Percentiles rank a stretch among this genome's conserved stretches.
phyloP scores from a whole-genome alignment of 2,329 filamentous ascomycete species.

The Aspergillus sp. region DNA sequence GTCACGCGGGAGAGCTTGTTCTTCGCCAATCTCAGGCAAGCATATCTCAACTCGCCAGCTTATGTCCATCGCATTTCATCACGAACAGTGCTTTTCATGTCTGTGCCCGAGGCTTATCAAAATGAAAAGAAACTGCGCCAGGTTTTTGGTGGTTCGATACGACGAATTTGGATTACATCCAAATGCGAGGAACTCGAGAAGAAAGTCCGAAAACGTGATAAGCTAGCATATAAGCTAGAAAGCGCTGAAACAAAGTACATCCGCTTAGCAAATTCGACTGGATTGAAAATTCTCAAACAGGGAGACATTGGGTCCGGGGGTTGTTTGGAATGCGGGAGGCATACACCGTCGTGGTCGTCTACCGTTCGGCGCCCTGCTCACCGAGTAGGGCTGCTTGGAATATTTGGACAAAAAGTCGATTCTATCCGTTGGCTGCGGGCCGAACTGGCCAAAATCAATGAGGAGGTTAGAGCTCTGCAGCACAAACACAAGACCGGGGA shows the following conservation, averaged over 20 bases:
- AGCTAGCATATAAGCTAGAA: slow-evolving; percentile 71
- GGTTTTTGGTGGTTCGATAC: slow-evolving; percentile 75
- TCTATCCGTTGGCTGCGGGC: slow-evolving; percentile 79
- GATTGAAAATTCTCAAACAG: slow-evolving; percentile 51
- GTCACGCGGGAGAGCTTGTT: slow-evolving; percentile 82
- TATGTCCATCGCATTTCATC: slow-evolving; percentile 82
- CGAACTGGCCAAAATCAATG: slow-evolving; percentile 64
- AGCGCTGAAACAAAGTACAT: slow-evolving; percentile 81
- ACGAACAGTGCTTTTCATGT: slow-evolving; percentile 79
- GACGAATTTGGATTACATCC: slow-evolving; percentile 73
- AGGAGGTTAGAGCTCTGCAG: slow-evolving; percentile 62
- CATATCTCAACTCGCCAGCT: slow-evolving; percentile 76
- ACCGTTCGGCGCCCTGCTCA: slow-evolving; percentile 63
- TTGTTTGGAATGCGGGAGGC: slow-evolving; percentile 24
- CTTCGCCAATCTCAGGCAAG: slow-evolving; percentile 85
- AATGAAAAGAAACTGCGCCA: slow-evolving; percentile 66
- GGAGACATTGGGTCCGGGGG: slow-evolving; percentile 15
- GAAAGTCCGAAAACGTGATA: slow-evolving; percentile 70
- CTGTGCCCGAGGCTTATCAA: slow-evolving; percentile 70
- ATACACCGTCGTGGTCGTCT: slow-evolving; percentile 20
- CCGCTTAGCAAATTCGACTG: slow-evolving; percentile 64
- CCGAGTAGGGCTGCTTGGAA: slow-evolving; percentile 58
- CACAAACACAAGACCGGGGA: slow-evolving; percentile 57
- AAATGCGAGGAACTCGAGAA: slow-evolving; percentile 71
- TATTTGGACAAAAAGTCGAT: slow-evolving; percentile 78